Evolutionary conservation across 169 alveolate species (phyloP).

Genomic region (Plasmodium cynomolgi): DNA sequence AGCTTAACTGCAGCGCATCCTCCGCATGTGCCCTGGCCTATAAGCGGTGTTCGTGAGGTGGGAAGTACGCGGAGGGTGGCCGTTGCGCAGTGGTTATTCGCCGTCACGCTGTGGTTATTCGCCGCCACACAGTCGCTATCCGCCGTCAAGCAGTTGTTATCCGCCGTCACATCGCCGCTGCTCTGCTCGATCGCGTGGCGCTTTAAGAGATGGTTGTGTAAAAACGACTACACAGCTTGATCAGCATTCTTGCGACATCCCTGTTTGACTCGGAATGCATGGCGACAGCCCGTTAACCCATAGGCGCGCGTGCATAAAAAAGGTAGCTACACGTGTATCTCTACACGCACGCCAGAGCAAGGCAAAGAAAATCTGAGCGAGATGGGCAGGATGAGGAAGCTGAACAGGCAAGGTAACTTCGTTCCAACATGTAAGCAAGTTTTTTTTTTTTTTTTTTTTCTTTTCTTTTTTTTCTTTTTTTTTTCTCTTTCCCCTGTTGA

Average conservation of each 20-base stretch:
- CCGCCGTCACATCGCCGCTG: neutral
- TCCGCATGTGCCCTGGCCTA: neutral
- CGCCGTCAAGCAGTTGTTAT: neutral
- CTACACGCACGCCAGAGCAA: constrained; percentile 84
- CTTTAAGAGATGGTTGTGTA: neutral
- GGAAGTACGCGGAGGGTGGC: neutral
- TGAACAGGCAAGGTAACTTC: constrained; percentile 5
- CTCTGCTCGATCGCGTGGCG: neutral
- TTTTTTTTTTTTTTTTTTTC: neutral
- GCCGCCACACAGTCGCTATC: too few relatives aligned
- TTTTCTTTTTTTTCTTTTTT: neutral
- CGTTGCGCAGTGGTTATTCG: neutral
- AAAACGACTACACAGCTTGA: neutral
- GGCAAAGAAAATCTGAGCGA: neutral
- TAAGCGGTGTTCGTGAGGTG: neutral
- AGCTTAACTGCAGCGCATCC: neutral
- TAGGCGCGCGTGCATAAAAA: constrained; percentile 93
- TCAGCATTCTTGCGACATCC: neutral
- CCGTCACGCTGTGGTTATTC: too few relatives aligned
- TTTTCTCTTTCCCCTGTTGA: neutral
- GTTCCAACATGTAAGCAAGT: neutral
- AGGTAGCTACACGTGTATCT: constrained; percentile 93
- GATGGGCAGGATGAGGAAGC: neutral
- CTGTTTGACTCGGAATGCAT: neutral
- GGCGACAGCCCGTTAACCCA: constrained; percentile 85